Conservation (phyloP, 306 rosid genomes). For the Betula pendula region DNA sequence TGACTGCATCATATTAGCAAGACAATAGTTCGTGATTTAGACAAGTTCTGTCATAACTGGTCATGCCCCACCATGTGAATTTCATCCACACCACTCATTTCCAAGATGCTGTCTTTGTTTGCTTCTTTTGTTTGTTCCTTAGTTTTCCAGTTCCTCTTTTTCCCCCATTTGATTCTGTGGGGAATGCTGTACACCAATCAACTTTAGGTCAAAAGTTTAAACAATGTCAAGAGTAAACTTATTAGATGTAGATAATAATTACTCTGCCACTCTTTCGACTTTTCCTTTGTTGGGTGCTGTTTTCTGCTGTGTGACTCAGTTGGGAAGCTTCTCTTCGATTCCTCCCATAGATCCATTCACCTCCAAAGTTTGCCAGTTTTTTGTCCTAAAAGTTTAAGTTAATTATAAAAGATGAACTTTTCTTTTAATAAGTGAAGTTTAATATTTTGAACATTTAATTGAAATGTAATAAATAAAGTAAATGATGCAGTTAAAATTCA, state of each 20-base stretch:
- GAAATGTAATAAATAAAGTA: too few species aligned
- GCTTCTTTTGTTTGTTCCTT: background rate
- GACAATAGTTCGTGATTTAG: slow-evolving; percentile 23
- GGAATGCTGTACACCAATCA: background rate
- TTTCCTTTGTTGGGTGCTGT: too few species aligned
- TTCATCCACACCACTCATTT: background rate
- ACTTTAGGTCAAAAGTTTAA: background rate
- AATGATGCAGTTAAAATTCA: too few species aligned
- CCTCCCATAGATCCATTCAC: too few species aligned
- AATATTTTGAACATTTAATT: too few species aligned
- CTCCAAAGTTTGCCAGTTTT: too few species aligned
- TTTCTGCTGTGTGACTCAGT: too few species aligned
- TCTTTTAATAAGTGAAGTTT: too few species aligned
- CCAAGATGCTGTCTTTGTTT: background rate
- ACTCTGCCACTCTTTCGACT: background rate
- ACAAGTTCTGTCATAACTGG: background rate
- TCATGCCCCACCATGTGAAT: slow-evolving; percentile 2
- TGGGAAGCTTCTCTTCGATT: too few species aligned
- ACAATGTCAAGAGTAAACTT: background rate
- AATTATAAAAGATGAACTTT: too few species aligned
- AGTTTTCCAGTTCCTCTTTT: background rate
- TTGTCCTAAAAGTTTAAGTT: too few species aligned
- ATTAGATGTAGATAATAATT: background rate
- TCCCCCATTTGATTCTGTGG: background rate
- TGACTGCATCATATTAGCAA: slow-evolving; percentile 33